A percentile compares a stretch with the other conserved stretches of the same genome.
Evolutionary conservation across 2,329 filamentous ascomycete species (phyloP).

Genomic region (Knufia petricola): DNA sequence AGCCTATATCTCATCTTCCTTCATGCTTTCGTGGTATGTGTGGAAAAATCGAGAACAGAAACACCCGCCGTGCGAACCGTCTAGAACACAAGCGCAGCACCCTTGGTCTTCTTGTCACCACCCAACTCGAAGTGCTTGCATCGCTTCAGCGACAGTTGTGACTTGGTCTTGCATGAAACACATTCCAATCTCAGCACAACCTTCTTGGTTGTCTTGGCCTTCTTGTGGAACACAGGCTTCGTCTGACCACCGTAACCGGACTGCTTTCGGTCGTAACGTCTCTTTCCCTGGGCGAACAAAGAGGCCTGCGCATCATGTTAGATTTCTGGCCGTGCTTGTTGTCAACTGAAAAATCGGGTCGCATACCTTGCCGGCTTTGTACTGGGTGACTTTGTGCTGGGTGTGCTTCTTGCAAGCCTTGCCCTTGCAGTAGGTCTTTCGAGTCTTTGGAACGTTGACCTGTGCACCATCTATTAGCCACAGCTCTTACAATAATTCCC

Average conservation of each 20-base stretch:
- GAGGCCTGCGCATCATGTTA: constrained; percentile 53
- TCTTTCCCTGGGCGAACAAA: constrained; percentile 96
- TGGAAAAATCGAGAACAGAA: background rate
- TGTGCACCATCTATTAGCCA: constrained; percentile 29
- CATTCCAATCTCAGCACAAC: constrained; percentile 97
- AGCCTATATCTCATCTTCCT: background rate
- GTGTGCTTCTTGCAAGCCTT: constrained; percentile 90
- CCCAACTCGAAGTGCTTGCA: constrained; percentile 99
- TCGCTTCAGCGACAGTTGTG: constrained; percentile 94
- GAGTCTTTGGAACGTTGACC: constrained; percentile 98
- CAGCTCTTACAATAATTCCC: no score
- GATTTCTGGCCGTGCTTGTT: background rate
- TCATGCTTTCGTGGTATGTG: background rate
- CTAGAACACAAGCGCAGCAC: constrained; percentile 99
- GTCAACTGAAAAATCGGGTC: no score
- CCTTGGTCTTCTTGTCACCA: constrained; percentile 99
- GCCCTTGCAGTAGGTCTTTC: constrained; percentile 96
- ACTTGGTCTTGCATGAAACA: constrained; percentile 85
- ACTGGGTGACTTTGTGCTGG: constrained; percentile 88
- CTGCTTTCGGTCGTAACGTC: constrained; percentile 99
- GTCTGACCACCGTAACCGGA: constrained; percentile 99
- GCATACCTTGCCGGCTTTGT: constrained; percentile 85
- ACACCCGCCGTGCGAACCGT: constrained; percentile 19
- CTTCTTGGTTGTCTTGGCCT: constrained; percentile 99
- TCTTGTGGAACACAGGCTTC: constrained; percentile 99